These are phyloP conservation scores for Aspergillus pseudoglaucus DNA, from an alignment of 2,329 filamentous ascomycete species.

Conservation along the genomic window DNA sequence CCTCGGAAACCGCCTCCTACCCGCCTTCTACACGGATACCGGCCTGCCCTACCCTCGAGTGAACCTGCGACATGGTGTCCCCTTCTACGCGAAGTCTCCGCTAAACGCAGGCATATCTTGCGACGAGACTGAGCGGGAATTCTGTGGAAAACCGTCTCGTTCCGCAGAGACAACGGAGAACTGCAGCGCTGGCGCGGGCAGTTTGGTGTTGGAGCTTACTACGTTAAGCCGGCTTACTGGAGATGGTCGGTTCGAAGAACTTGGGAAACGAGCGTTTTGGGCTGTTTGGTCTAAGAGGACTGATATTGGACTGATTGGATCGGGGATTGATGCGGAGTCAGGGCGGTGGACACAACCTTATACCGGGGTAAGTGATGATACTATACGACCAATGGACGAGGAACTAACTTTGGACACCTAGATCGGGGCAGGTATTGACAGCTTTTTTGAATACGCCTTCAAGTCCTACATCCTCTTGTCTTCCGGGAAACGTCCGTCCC, in stretches of 20 bases:
- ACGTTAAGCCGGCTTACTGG: constrained; percentile 83
- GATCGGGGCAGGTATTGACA: constrained; percentile 94
- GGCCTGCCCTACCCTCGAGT: constrained; percentile 93
- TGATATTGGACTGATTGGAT: constrained; percentile 78
- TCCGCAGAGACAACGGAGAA: constrained; percentile 80
- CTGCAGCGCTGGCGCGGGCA: constrained; percentile 94
- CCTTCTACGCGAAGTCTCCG: constrained; percentile 84
- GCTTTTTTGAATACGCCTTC: constrained; percentile 96
- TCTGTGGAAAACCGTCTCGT: constrained; percentile 34
- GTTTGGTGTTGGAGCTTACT: constrained; percentile 86
- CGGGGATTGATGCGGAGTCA: constrained; percentile 85
- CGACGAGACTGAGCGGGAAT: constrained; percentile 36
- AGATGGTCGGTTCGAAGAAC: constrained; percentile 78
- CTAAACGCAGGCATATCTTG: constrained; percentile 52
- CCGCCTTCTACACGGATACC: constrained; percentile 85
- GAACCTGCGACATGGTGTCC: constrained; percentile 83
- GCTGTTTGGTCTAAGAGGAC: constrained; percentile 88
- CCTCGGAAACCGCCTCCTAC: constrained; percentile 73
- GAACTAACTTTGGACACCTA: constrained; percentile 11
- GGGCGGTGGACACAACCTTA: constrained; percentile 83
- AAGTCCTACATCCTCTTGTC: constrained; percentile 91
- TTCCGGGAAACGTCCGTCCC: constrained; percentile 48
- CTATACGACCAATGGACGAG: neutral
- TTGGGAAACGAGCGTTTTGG: constrained; percentile 92
- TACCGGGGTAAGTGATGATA: constrained; percentile 53